Percentiles rank a stretch among this genome's conserved stretches.
These are phyloP conservation scores for Carex littledalei DNA, from an alignment of 176 grass and related monocot genomes.

Conservation along the genomic window DNA sequence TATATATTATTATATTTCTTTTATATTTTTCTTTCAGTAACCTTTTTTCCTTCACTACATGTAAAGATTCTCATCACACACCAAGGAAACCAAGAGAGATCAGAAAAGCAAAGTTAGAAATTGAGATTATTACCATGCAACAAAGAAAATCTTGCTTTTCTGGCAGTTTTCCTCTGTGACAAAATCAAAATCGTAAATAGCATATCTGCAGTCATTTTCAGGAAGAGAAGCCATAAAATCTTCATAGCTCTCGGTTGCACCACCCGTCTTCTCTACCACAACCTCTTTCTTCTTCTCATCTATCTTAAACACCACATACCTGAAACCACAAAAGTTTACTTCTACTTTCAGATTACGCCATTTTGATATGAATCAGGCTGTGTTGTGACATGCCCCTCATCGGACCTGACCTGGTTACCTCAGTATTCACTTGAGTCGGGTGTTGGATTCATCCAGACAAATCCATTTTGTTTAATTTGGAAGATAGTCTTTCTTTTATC, in stretches of 20 bases:
- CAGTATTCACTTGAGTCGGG: not conserved
- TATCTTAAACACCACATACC: constrained; percentile 97
- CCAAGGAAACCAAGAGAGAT: not conserved
- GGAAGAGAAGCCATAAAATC: constrained; percentile 87
- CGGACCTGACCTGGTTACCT: not conserved
- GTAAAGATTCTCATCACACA: not conserved
- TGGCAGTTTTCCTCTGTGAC: constrained; percentile 93
- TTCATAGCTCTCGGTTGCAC: constrained; percentile 88
- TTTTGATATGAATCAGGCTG: not conserved
- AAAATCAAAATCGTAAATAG: constrained; percentile 94
- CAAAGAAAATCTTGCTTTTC: constrained; percentile 99
- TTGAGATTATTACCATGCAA: constrained; percentile 64
- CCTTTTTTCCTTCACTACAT: not conserved
- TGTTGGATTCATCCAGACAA: not conserved
- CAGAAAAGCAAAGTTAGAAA: not conserved
- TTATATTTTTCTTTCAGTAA: not conserved
- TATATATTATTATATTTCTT: not conserved
- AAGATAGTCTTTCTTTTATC: not conserved
- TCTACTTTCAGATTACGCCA: constrained; percentile 31
- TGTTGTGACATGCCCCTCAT: not conserved
- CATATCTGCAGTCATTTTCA: constrained; percentile 95
- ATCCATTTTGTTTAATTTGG: not conserved
- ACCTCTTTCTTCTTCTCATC: constrained; percentile 87
- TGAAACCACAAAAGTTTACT: constrained; percentile 44
- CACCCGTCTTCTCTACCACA: constrained; percentile 85